These are phyloP conservation scores for Apiotrichum domesticum DNA, from an alignment of 1,284 basidiomycete genomes.

Conservation along the genomic window DNA sequence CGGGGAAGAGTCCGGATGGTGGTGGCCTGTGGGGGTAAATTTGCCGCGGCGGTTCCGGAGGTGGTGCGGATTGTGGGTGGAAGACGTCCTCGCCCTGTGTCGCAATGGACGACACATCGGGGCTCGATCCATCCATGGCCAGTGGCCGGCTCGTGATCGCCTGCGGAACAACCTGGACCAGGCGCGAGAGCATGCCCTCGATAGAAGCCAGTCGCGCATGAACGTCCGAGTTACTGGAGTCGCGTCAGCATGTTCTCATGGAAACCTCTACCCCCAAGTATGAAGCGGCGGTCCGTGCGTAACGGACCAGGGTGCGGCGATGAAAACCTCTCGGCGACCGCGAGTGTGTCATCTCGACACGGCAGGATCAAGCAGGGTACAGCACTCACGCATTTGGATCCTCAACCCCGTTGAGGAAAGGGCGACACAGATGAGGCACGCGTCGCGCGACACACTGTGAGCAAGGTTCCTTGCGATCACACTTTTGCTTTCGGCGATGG, in stretches of 20 bases:
- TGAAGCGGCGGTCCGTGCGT: too few relatives aligned
- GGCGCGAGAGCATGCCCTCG: conserved; percentile 41
- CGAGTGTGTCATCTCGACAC: neutral
- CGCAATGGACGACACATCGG: conserved; percentile 35
- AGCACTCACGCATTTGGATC: conserved; percentile 43
- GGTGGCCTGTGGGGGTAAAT: conserved; percentile 40
- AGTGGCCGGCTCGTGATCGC: neutral
- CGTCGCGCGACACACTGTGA: conserved; percentile 47
- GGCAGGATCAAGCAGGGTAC: neutral
- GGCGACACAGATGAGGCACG: conserved; percentile 48
- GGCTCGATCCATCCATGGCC: conserved; percentile 21
- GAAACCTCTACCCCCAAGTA: too few relatives aligned
- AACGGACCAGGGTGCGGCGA: too few relatives aligned
- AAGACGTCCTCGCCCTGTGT: conserved; percentile 39
- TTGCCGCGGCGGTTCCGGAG: conserved; percentile 21
- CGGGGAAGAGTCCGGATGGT: conserved; percentile 41
- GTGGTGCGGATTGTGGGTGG: conserved; percentile 33
- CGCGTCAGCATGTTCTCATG: too few relatives aligned
- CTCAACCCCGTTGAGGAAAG: conserved; percentile 49
- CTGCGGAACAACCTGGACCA: conserved; percentile 32
- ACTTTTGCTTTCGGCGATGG: conserved; percentile 47
- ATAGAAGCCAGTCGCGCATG: conserved; percentile 44
- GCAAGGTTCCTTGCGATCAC: conserved; percentile 46
- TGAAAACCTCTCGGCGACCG: neutral
- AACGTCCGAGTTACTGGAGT: conserved; percentile 42